Evolutionary conservation across 352 stramenopile species (phyloP), one percentile per base, ranked within the genome.

Genomic region (Globisporangium megalacanthum): DNA sequence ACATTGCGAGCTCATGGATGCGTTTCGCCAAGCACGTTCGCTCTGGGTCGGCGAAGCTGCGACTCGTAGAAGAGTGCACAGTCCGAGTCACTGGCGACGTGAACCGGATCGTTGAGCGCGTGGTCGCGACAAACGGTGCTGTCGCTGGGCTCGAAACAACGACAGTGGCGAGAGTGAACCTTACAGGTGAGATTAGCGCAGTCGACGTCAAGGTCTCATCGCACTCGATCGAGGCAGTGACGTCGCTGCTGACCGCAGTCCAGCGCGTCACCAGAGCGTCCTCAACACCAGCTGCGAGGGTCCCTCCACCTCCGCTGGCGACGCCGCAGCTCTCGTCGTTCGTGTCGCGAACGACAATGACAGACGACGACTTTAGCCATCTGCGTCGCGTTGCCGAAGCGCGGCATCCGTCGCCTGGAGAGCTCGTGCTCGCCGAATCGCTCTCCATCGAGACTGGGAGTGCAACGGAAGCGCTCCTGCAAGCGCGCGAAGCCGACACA

Each of bases 391-490:
- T 84, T 47, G 75, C 71, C 31, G 79, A 81, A 64, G 52, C 61
- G 17, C 72, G 72, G 13, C 70, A 78, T 48, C 68, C 81, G 44
- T 62, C 54, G 19, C 70, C 79, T 15, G 83, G 83, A 20, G 83
- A 94, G 46, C 48, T 94, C 7, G 68, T 91, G 5, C 75, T 91
- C 42, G 73, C 75, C 1, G 77, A 92, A 51, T 52, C 66, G 20
- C 68, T 92, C 4, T 65, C 82, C 20, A 83, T 92, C 49, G 79
- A 92, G 64, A 92, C 78, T 1, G 64, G 68, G 41, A 79, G 52
- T 29, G 49, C 53, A 3, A 51, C 56, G 14, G 57, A 54, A 0
- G 49, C 42, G 45, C 31, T 49, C 14, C 20, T 51, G 35, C n/a
- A 52, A 22, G n/a, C 37, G 6, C 47, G 42, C 6, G 52, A 44